Evolutionary conservation across 345 rosid genomes (phyloP).

Genomic region (Camelina neglecta): DNA sequence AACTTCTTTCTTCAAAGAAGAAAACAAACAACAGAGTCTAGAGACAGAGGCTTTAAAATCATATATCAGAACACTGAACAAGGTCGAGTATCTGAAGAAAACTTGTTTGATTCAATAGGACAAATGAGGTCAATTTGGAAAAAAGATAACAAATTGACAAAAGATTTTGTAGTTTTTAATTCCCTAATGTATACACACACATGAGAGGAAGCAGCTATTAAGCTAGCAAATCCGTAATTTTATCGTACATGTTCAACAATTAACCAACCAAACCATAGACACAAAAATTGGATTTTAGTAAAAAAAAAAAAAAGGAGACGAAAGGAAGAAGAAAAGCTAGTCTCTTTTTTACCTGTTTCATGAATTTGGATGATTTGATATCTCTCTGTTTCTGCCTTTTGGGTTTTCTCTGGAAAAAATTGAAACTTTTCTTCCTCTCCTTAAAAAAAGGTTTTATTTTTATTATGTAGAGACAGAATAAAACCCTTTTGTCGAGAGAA

Average conservation of each 20-base stretch:
- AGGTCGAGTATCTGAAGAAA: background rate
- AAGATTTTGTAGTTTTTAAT: background rate
- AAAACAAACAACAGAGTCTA: constrained; percentile 12
- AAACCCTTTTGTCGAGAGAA: constrained; percentile 30
- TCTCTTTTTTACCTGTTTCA: constrained; percentile 38
- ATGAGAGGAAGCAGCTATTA: background rate
- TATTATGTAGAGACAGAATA: background rate
- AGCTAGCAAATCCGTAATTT: background rate
- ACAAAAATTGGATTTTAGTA: background rate
- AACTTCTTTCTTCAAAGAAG: background rate
- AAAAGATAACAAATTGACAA: background rate
- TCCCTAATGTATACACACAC: background rate
- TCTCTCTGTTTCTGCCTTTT: constrained; percentile 29
- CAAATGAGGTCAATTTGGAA: background rate
- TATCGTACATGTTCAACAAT: background rate
- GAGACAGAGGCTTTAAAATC: background rate
- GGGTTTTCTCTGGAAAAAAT: constrained; percentile 17
- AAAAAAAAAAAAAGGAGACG: too few species aligned
- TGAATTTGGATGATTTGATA: background rate
- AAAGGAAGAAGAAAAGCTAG: constrained; percentile 10
- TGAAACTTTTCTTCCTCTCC: constrained; percentile 8
- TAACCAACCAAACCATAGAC: background rate
- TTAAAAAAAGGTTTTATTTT: background rate
- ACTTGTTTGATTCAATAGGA: background rate
- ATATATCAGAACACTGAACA: background rate